Evolutionary conservation across 225 moss, liverwort and hornwort genomes (phyloP), one percentile per base, ranked within the genome.

Genomic region (Takakia lepidozioides): DNA sequence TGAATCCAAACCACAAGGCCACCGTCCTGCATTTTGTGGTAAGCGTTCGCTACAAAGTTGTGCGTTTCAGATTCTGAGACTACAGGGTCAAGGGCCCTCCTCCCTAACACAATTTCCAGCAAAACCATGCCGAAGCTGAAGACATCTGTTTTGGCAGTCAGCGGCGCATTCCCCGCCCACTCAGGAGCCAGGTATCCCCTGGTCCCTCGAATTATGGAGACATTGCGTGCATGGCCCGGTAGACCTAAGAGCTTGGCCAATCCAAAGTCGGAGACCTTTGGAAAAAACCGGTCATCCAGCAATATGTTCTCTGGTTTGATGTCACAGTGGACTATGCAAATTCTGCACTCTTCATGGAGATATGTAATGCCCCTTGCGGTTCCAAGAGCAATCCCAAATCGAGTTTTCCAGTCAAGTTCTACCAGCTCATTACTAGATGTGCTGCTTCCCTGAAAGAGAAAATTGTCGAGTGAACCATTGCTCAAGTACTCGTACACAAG

Each of bases 161-260:
- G 48, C n/a, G 80, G 67, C 21, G 74, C 39, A 37, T 64, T 61
- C 21, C 71, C 61, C 19, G 75, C 49, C 69, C 74, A 72, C 49
- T 88, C 87, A 18, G 84, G 81, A 11, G 84, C 81, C 32, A 88
- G 67, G 70, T 88, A 88, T 4, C 78, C 84, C 28, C 84, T 59
- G 19, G 84, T 88, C 32, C 87, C 87, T 10, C 84, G 64, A 64
- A 67, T 73, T 20, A 71, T 65, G 18, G 74, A 83, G 7, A 83
- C 57, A 39, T 71, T 58, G 16, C 75, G 68, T 26, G 66, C 71
- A 16, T 57, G 67, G 32, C 75, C 65, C 9, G 65, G 64, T 20
- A 69, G 47, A 29, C 75, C 82, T 29, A 87, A 37, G 17, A 85
- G 76, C 61, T 81, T 88, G 10, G 81, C 76, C 38, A 84, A 60